These are phyloP conservation scores for Dujonia santamariae DNA, from an alignment of 1,139 yeast genomes.

Conservation along the genomic window DNA sequence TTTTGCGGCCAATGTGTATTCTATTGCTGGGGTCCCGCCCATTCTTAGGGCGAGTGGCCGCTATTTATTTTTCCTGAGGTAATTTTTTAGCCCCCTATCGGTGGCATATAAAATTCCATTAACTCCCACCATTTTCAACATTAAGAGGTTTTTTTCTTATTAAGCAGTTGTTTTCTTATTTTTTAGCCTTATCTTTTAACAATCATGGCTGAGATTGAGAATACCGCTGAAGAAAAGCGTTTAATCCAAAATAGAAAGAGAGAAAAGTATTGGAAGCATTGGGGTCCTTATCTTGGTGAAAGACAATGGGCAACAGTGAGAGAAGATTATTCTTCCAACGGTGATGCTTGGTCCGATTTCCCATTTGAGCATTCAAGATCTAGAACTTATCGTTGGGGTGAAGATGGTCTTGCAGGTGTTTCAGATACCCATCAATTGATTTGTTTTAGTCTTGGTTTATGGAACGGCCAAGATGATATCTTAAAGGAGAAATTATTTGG, in stretches of 20 bases:
- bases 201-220: slow-evolving; percentile 9
- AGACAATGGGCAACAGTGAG: slow-evolving; percentile 95
- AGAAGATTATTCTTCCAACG: slow-evolving; percentile 84
- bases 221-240: slow-evolving; percentile 66
- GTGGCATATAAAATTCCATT: too few relatives aligned
- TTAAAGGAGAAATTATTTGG: slow-evolving; percentile 89
- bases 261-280: slow-evolving; percentile 71
- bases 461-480: slow-evolving; percentile 89
- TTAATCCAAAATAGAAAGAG: slow-evolving; percentile 57
- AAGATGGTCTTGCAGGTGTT: slow-evolving; percentile 92
- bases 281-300: slow-evolving; percentile 94
- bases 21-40: too few relatives aligned
- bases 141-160: too few relatives aligned
- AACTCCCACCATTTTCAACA: too few relatives aligned
- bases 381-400: slow-evolving; percentile 93
- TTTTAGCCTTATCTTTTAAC: too few relatives aligned
- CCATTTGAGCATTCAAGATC: slow-evolving; percentile 86
- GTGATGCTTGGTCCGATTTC: slow-evolving; percentile 92
- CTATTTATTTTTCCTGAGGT: too few relatives aligned
- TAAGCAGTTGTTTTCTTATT: too few relatives aligned
- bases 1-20: background rate
- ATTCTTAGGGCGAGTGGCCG: too few relatives aligned
- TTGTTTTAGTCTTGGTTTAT: slow-evolving; percentile 76
- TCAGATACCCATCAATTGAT: slow-evolving; percentile 80
- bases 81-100: too few relatives aligned